Evolutionary conservation across 768 basidiomycete species (phyloP), one percentile per base, ranked within the genome.

Genomic region (Lentinula aciculospora): DNA sequence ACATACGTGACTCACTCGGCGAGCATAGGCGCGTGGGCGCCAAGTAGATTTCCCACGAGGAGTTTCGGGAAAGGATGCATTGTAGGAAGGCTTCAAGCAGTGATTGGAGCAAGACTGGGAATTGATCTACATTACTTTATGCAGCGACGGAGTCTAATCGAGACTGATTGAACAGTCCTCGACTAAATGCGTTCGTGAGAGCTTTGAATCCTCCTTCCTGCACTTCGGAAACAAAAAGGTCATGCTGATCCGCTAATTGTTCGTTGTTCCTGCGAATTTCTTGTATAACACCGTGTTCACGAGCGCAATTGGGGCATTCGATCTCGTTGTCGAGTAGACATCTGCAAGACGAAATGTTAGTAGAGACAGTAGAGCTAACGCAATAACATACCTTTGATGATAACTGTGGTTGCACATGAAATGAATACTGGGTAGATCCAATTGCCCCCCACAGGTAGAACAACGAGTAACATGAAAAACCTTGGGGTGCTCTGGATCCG

Each of bases 351-450:
- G 7, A 19, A 23, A 19, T 42, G 54, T 58, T 23, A 57, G 28
- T 28, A 55, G 45, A 28, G 2, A 32, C 40, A 21, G 29, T 34
- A 32, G 19, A 45, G 37, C 21, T 34, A 32, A 53, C 55, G 47
- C 32, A 49, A 19, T 2, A 17, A 58, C 71, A 67, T 72, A 92
- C 92, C 94, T 80, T 68, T 96, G 93, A 68, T 99, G 97, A 74
- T 92, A 98, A 60, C 92, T 94, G 68, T 98, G 97, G 65, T 88
- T 86, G 71, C 96, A 99, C 96, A 98, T 97, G 67, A 98, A 98
- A 70, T 98, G 95, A 5, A 98, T 80, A 62, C 84, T 89, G 0
- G 97, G 96, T 9, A 98, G 81, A 68, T 98, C 95, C 59, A 98
- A 82, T 64, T 90, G 92, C 1, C 88, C 92, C 15, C 86, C 81